These are phyloP conservation scores for Leptomonas pyrrhocoris DNA, from an alignment of 208 protist genomes.

Conservation along the genomic window DNA sequence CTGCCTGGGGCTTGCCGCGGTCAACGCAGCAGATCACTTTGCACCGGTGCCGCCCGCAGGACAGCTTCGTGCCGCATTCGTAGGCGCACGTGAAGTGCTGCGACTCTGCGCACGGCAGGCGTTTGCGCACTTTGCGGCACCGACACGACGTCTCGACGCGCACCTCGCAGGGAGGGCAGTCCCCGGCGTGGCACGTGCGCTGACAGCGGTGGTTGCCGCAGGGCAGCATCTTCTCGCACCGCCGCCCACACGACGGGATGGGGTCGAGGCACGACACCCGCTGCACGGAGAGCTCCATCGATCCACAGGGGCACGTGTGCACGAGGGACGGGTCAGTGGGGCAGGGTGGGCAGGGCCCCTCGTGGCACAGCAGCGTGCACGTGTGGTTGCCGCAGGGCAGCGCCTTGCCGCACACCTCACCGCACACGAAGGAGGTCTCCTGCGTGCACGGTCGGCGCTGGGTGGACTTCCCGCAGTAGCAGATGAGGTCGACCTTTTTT, in stretches of 20 bases:
- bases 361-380: constrained; percentile 65
- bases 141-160: constrained; percentile 47
- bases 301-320: constrained; percentile 66
- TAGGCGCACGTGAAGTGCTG: constrained; percentile 54
- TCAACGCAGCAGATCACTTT: constrained; percentile 54
- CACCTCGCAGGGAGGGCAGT: constrained; percentile 51
- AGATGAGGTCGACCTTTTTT: constrained; percentile 28
- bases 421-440: constrained; percentile 46
- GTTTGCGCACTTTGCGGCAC: constrained; percentile 56
- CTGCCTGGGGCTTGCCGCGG: constrained; percentile 45
- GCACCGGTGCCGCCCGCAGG: constrained; percentile 79
- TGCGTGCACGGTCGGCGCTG: constrained; percentile 42
- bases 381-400: constrained; percentile 59
- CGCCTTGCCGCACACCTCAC: constrained; percentile 51
- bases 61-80: constrained; percentile 67
- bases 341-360: constrained; percentile 64
- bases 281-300: constrained; percentile 23
- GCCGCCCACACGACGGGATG: constrained; percentile 58
- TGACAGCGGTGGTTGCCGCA: constrained; percentile 69
- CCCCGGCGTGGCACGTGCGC: constrained; percentile 51
- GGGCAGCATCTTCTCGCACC: constrained; percentile 64
- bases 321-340: constrained; percentile 52
- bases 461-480: constrained; percentile 45
- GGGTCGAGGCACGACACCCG: constrained; percentile 60
- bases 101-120: constrained; percentile 49